These are phyloP conservation scores for Cyclospora cayetanensis DNA, from an alignment of 169 alveolate species.

Conservation along the genomic window DNA sequence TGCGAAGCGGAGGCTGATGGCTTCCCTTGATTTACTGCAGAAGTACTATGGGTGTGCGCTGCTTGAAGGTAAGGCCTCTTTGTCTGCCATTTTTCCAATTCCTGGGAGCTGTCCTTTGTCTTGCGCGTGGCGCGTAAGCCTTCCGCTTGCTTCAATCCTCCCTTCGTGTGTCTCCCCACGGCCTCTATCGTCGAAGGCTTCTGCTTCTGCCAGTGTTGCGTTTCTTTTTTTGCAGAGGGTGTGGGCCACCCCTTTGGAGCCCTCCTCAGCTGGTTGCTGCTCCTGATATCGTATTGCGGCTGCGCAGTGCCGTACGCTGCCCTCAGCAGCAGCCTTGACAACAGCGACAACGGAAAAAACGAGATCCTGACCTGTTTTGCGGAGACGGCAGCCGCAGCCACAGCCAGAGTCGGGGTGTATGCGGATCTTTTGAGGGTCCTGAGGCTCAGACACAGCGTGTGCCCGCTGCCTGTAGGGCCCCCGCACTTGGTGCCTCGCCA, in stretches of 20 bases:
- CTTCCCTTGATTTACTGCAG: constrained; percentile 55
- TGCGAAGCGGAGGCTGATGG: constrained; percentile 58
- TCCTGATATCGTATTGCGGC: constrained; percentile 64
- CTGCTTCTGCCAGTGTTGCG: neutral
- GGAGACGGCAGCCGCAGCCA: constrained; percentile 11
- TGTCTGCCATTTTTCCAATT: no score
- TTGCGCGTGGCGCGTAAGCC: no score
- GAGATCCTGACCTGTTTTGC: neutral
- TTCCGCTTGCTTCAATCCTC: neutral
- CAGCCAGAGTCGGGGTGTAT: constrained; percentile 53
- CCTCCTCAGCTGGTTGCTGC: constrained; percentile 60
- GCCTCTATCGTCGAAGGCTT: neutral
- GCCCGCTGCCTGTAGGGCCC: constrained; percentile 66
- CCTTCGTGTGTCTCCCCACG: neutral
- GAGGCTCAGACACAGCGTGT: constrained; percentile 24
- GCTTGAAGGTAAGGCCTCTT: constrained; percentile 27
- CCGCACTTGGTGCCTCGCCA: constrained; percentile 63
- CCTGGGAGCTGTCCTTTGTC: no score
- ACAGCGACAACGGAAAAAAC: neutral
- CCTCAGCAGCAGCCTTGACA: neutral
- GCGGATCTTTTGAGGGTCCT: constrained; percentile 51
- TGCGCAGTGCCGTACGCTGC: constrained; percentile 44
- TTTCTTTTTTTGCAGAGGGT: constrained; percentile 21
- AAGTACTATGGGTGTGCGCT: constrained; percentile 40
- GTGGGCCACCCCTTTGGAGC: constrained; percentile 38